Evolutionary conservation across 768 basidiomycete species (phyloP).

Genomic region (Mycena olivaceomarginata): DNA sequence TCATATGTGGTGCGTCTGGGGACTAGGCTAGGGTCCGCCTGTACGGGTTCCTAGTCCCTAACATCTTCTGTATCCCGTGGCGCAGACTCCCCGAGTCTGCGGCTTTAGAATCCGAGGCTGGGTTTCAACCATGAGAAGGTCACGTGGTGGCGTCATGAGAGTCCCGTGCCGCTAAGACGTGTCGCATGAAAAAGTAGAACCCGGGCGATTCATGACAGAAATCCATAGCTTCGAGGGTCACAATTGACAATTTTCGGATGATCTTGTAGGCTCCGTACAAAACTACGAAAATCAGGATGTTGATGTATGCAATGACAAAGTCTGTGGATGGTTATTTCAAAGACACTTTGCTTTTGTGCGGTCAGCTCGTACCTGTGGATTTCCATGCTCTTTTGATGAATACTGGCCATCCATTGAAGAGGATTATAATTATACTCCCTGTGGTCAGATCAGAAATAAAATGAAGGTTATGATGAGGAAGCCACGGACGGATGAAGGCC

Average conservation of each 20-base stretch:
- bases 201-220: too few relatives aligned
- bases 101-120: too few relatives aligned
- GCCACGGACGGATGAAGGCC: slow-evolving; percentile 47
- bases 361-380: not conserved
- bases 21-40: too few relatives aligned
- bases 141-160: too few relatives aligned
- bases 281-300: slow-evolving; percentile 40
- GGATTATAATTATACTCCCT: slow-evolving; percentile 43
- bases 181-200: too few relatives aligned
- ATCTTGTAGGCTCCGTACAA: slow-evolving; percentile 38
- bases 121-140: too few relatives aligned
- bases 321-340: not conserved
- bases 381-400: slow-evolving; percentile 31
- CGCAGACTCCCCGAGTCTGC: too few relatives aligned
- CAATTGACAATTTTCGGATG: slow-evolving; percentile 13
- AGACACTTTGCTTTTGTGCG: slow-evolving; percentile 13
- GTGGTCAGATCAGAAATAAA: not conserved
- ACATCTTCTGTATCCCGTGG: too few relatives aligned
- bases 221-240: slow-evolving; percentile 28
- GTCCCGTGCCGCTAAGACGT: too few relatives aligned
- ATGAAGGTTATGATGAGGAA: too few relatives aligned
- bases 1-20: too few relatives aligned
- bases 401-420: slow-evolving; percentile 46
- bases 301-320: slow-evolving; percentile 48
- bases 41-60: too few relatives aligned